These are phyloP conservation scores for Cordyceps javanica DNA, from an alignment of 2,329 filamentous ascomycete genomes.

Conservation along the genomic window DNA sequence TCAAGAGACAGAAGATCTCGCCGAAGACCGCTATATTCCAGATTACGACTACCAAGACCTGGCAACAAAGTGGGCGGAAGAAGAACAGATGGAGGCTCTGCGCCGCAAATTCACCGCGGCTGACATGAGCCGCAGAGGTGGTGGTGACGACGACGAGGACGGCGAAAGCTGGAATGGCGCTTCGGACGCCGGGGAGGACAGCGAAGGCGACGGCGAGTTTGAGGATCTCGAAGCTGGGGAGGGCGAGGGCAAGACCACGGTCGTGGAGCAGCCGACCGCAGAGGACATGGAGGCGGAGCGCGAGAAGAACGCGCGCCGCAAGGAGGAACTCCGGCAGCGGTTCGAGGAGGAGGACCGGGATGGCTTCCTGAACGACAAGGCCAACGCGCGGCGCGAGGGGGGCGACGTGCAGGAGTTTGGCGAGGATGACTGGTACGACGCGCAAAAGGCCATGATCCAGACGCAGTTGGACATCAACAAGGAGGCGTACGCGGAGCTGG, in stretches of 20 bases:
- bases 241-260: slow-evolving; percentile 41
- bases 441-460: slow-evolving; percentile 88
- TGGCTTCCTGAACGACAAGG: slow-evolving; percentile 86
- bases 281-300: slow-evolving; percentile 77
- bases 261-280: slow-evolving; percentile 35
- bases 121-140: slow-evolving; percentile 39
- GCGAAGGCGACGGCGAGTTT: slow-evolving; percentile 48
- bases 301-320: slow-evolving; percentile 81
- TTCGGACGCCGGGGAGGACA: slow-evolving; percentile 46
- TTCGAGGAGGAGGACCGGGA: slow-evolving; percentile 99
- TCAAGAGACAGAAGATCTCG: slow-evolving; percentile 60
- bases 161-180: slow-evolving; percentile 48
- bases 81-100: slow-evolving; percentile 69
- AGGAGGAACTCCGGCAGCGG: slow-evolving; percentile 88
- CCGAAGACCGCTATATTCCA: slow-evolving; percentile 77
- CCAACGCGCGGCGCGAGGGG: slow-evolving; percentile 64
- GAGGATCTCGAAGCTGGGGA: slow-evolving; percentile 60
- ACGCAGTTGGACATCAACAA: slow-evolving; percentile 97
- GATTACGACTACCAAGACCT: slow-evolving; percentile 73
- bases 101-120: slow-evolving; percentile 69
- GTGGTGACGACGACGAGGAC: slow-evolving; percentile 34
- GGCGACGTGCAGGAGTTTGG: slow-evolving; percentile 74
- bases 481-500: slow-evolving; percentile 81
- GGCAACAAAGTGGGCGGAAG: slow-evolving; percentile 77
- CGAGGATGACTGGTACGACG: slow-evolving; percentile 98